Evolutionary conservation across 345 rosid genomes (phyloP), one percentile per base, ranked within the genome.

Genomic region (Cochlearia excelsa): DNA sequence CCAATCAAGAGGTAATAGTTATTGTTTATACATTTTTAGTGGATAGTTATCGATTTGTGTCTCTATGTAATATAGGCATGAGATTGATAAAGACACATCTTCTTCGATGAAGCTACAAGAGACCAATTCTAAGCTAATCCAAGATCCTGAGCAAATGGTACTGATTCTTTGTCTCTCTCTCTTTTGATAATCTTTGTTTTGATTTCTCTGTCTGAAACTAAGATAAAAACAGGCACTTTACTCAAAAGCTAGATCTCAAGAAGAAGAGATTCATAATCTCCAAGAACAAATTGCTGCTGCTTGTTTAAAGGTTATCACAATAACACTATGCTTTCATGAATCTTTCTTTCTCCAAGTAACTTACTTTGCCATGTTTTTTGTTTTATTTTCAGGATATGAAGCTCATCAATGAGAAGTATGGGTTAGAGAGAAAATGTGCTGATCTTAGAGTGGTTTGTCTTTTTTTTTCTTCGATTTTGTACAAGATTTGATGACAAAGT

Each of bases 371-470:
- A 7, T 39, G 1, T 39, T 39, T 7, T 68, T 54, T 40, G 9
- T 67, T 68, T 51, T 26, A 65, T 44, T 51, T 37, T 43, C 87
- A 93, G 99, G 95, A 93, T 71, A 60, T 93, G 83, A 92, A 87
- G 76, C 67, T 82, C 67, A 69, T 82, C 64, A 85, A 74, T 67
- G 99, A 93, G 62, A 87, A 85, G 69, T 85, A 75, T 74, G 76
- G 78, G 2, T 63, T 84, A 67, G 99, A 93, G 77, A 85, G 87
- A 81, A 87, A 82, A 75, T 76, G 85, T 59, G 80, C 99, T n/a
- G 95, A 93, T 66, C 80, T 93, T 50, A 76, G 95, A 69, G 80
- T 87, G 95, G 99, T 92, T 68, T 55, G 88, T 84, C 49, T 52
- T 33, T 5, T 74, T 46, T 9, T 11, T 65, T 69, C 40, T 54